Conservation (phyloP, 768 basidiomycete species). For the Auricularia cornea region DNA sequence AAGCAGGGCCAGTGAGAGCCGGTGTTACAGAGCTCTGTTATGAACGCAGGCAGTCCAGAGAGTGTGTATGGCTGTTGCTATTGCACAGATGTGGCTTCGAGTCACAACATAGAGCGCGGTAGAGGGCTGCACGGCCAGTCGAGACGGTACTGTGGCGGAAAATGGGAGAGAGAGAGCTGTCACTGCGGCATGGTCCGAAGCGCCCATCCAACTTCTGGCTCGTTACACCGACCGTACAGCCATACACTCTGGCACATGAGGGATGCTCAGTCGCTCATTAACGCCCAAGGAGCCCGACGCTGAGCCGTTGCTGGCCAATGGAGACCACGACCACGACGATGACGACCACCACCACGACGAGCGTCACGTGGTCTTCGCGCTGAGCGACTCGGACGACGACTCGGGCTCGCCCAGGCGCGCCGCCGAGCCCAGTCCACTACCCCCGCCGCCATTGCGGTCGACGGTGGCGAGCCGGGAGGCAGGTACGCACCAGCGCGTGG, state of each 20-base stretch:
- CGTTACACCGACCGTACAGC: no score
- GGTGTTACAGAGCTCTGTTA: no score
- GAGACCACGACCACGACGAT: slow-evolving; percentile 13
- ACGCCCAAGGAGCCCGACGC: background rate
- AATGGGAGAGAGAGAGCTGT: no score
- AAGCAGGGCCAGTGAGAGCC: no score
- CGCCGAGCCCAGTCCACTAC: slow-evolving; percentile 6
- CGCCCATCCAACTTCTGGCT: no score
- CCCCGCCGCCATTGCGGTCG: slow-evolving; percentile 46
- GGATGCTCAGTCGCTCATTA: background rate
- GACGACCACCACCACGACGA: slow-evolving; percentile 20
- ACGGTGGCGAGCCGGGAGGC: slow-evolving; percentile 70
- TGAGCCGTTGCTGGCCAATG: background rate
- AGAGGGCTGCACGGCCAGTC: no score
- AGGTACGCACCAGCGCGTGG: slow-evolving; percentile 46
- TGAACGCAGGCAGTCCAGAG: no score
- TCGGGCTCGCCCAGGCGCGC: slow-evolving; percentile 32
- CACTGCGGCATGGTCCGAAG: no score
- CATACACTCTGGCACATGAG: background rate
- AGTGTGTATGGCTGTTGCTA: no score
- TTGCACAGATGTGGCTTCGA: no score
- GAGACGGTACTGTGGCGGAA: no score
- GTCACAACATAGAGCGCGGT: no score
- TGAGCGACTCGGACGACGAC: slow-evolving; percentile 43
- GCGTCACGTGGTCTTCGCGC: slow-evolving; percentile 40